A percentile compares a stretch with the other conserved stretches of the same genome.
Conservation (phyloP, 495 filamentous ascomycete species). For the Annulohypoxylon moriforme region DNA sequence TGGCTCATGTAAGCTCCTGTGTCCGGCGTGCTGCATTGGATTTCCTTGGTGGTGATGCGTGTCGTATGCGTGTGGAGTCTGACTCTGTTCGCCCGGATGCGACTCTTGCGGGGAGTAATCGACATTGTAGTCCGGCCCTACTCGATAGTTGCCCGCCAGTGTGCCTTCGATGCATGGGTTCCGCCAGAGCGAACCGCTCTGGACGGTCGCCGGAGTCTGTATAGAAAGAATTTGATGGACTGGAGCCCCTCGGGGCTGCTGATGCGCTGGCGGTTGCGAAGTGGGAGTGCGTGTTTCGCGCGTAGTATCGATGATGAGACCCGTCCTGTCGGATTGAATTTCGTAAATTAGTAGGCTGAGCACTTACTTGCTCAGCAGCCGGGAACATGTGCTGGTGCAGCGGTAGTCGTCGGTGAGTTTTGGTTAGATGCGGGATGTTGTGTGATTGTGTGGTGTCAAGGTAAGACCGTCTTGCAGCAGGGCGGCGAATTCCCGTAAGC, state of each 20-base stretch:
- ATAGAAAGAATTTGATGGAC: slow-evolving; percentile 62
- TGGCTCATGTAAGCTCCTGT: slow-evolving; percentile 59
- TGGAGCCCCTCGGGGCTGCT: slow-evolving; percentile 61
- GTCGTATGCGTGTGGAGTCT: slow-evolving; percentile 63
- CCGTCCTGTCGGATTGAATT: slow-evolving; percentile 45
- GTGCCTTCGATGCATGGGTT: slow-evolving; percentile 75
- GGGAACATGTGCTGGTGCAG: slow-evolving; percentile 53
- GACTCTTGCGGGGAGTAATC: slow-evolving; percentile 70
- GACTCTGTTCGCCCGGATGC: slow-evolving; percentile 66
- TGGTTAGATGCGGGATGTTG: slow-evolving; percentile 43
- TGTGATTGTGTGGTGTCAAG: slow-evolving; percentile 45
- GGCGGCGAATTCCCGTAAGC: slow-evolving; percentile 45
- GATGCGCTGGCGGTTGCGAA: slow-evolving; percentile 37
- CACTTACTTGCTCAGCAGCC: slow-evolving; percentile 45
- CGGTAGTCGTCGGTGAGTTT: slow-evolving; percentile 39
- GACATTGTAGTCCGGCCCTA: slow-evolving; percentile 70
- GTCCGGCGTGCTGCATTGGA: slow-evolving; percentile 55
- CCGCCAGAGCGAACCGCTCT: slow-evolving; percentile 78
- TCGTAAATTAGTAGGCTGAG: slow-evolving; percentile 41
- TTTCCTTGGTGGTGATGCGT: slow-evolving; percentile 58
- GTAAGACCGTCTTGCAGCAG: slow-evolving; percentile 43
- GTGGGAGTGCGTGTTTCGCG: slow-evolving; percentile 42
- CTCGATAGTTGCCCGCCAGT: slow-evolving; percentile 73
- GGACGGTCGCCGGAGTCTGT: slow-evolving; percentile 71
- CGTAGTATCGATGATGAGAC: slow-evolving; percentile 46